phyloP scores from a whole-genome alignment of 2,329 filamentous ascomycete genomes.

The Beauveria caledonica region DNA sequence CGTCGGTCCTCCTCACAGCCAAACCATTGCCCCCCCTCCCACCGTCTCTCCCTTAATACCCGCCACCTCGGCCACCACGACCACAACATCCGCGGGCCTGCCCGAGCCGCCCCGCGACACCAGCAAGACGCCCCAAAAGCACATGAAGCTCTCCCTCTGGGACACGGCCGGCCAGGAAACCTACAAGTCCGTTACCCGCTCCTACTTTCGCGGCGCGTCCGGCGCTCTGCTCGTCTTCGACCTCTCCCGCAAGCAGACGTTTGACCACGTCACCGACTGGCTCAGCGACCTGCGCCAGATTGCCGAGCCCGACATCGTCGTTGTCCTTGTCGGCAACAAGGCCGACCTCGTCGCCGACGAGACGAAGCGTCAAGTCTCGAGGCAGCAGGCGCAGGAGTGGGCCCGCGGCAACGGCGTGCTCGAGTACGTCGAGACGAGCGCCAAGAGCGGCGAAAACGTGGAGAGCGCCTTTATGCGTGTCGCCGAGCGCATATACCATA shows the following conservation, averaged over 20 bases:
- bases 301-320: conserved; percentile 89
- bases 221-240: conserved; percentile 84
- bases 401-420: conserved; percentile 76
- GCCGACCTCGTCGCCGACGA: conserved; percentile 59
- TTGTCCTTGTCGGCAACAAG: conserved; percentile 94
- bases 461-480: conserved; percentile 90
- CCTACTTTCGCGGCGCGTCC: conserved; percentile 77
- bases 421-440: conserved; percentile 91
- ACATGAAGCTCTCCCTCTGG: conserved; percentile 94
- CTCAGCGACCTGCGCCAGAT: conserved; percentile 89
- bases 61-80: background rate
- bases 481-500: conserved; percentile 90
- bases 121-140: conserved; percentile 45
- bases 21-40: conserved; percentile 29
- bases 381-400: conserved; percentile 83
- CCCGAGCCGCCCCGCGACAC: conserved; percentile 43
- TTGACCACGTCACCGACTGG: conserved; percentile 85
- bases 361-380: conserved; percentile 66
- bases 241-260: conserved; percentile 77
- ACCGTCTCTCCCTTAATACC: conserved; percentile 15
- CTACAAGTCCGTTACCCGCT: conserved; percentile 91
- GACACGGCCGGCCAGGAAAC: conserved; percentile 96
- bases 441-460: conserved; percentile 90
- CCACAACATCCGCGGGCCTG: conserved; percentile 31
- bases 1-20: conserved; percentile 69